Evolutionary conservation across 1,284 basidiomycete species (phyloP).

Genomic region (Ceratobasidium sp.): DNA sequence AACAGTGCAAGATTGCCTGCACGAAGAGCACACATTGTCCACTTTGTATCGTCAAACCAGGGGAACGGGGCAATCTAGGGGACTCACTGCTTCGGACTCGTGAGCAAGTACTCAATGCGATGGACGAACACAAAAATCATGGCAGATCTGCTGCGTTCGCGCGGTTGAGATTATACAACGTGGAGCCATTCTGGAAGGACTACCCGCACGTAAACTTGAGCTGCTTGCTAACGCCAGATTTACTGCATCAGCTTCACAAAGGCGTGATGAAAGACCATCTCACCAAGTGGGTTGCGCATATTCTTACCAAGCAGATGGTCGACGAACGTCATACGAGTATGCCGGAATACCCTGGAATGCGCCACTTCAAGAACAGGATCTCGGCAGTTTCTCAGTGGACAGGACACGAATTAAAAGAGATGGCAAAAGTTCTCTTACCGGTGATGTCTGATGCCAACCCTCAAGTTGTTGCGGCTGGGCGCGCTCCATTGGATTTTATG

Average conservation of each 20-base stretch:
- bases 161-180: no score
- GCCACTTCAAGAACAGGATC: not conserved
- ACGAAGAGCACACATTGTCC: constrained; percentile 18
- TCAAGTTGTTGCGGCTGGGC: constrained; percentile 46
- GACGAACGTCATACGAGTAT: constrained; percentile 33
- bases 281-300: constrained; percentile 45
- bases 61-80: not conserved
- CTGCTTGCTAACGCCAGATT: constrained; percentile 63
- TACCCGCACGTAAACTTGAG: constrained; percentile 85
- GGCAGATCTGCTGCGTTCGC: not conserved
- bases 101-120: not conserved
- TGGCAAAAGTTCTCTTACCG: constrained; percentile 56
- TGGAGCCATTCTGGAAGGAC: constrained; percentile 60
- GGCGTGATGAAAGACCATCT: constrained; percentile 50
- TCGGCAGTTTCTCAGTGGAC: constrained; percentile 54
- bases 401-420: constrained; percentile 55
- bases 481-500: constrained; percentile 57
- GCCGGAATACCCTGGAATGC: constrained; percentile 5
- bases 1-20: constrained; percentile 20
- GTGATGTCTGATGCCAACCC: constrained; percentile 49
- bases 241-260: constrained; percentile 56
- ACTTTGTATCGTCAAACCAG: not conserved
- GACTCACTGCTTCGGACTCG: not conserved
- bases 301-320: constrained; percentile 25
- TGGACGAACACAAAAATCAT: not conserved